Evolutionary conservation across 2,329 filamentous ascomycete species (phyloP).

Genomic region (Ceratocystis eucalypticola): DNA sequence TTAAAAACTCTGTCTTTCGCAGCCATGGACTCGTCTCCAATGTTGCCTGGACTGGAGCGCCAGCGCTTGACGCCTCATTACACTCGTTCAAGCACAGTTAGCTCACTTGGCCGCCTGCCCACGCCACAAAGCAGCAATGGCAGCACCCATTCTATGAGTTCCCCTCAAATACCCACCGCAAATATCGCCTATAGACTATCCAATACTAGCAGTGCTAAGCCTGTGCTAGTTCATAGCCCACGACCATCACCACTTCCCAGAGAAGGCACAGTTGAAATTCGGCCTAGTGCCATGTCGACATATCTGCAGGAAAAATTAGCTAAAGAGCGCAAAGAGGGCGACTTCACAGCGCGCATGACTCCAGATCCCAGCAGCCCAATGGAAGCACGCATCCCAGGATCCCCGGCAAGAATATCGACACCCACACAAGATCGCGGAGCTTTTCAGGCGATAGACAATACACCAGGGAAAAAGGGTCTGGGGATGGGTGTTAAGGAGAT

Average conservation of each 20-base stretch:
- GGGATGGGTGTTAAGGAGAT: slow-evolving; percentile 51
- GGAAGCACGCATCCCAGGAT: slow-evolving; percentile 14
- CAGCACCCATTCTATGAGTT: slow-evolving; percentile 29
- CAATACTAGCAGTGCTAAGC: slow-evolving; percentile 29
- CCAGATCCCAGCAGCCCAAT: slow-evolving; percentile 14
- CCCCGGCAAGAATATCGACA: slow-evolving; percentile 15
- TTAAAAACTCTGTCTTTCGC: background rate
- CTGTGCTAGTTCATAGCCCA: slow-evolving; percentile 27
- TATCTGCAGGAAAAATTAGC: slow-evolving; percentile 44
- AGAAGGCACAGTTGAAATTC: slow-evolving; percentile 31
- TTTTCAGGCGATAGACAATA: slow-evolving; percentile 24
- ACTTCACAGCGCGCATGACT: slow-evolving; percentile 14
- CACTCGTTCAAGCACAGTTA: slow-evolving; percentile 20
- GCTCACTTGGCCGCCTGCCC: slow-evolving; percentile 16
- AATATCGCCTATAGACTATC: slow-evolving; percentile 29
- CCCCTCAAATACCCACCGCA: slow-evolving; percentile 27
- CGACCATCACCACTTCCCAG: slow-evolving; percentile 31
- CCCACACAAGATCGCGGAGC: slow-evolving; percentile 14
- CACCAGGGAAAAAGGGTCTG: slow-evolving; percentile 34
- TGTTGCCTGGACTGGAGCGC: slow-evolving; percentile 37
- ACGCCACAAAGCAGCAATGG: slow-evolving; percentile 33
- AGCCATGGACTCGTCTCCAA: slow-evolving; percentile 25
- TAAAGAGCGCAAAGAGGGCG: slow-evolving; percentile 28
- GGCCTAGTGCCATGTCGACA: slow-evolving; percentile 33
- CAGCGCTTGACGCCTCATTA: slow-evolving; percentile 30